A percentile compares a stretch with the other conserved stretches of the same genome.
Conservation (phyloP, 1,284 basidiomycete species). For the Sporisorium exsertum region DNA sequence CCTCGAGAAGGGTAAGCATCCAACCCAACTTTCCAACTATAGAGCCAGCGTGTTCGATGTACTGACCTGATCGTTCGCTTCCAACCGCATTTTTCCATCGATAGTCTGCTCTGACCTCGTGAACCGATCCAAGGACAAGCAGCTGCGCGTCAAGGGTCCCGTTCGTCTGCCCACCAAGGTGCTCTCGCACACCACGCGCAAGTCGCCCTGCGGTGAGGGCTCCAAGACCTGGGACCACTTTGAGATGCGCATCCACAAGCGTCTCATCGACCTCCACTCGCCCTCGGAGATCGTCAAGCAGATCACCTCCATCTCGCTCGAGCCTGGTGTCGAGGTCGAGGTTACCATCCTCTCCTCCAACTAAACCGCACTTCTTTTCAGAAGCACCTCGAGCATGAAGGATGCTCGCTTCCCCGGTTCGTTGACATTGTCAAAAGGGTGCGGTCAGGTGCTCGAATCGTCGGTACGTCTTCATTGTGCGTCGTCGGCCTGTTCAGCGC, state of each 20-base stretch:
- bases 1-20: slow-evolving; percentile 90
- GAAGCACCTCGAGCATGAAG: slow-evolving; percentile 3
- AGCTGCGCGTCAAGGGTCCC: slow-evolving; percentile 98
- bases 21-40: too few relatives aligned
- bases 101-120: slow-evolving; percentile 94
- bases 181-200: slow-evolving; percentile 96
- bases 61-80: background rate
- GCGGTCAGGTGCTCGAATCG: slow-evolving; percentile 10
- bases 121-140: slow-evolving; percentile 99
- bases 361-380: slow-evolving; percentile 42
- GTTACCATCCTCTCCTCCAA: slow-evolving; percentile 85
- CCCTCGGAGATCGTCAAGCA: slow-evolving; percentile 99
- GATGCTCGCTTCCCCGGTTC: background rate
- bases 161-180: slow-evolving; percentile 99
- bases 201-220: slow-evolving; percentile 87
- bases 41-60: background rate
- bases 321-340: slow-evolving; percentile 99
- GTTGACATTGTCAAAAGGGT: slow-evolving; percentile 18
- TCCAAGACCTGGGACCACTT: slow-evolving; percentile 99
- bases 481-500: slow-evolving; percentile 10
- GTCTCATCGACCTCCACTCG: slow-evolving; percentile 98
- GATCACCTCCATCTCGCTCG: slow-evolving; percentile 98
- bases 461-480: slow-evolving; percentile 34
- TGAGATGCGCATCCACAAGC: slow-evolving; percentile 99
- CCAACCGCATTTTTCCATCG: background rate